Percentiles rank a stretch among this genome's conserved stretches.
Evolutionary conservation across 2,329 filamentous ascomycete genomes (phyloP).

Genomic region (Xylariaceae sp.): DNA sequence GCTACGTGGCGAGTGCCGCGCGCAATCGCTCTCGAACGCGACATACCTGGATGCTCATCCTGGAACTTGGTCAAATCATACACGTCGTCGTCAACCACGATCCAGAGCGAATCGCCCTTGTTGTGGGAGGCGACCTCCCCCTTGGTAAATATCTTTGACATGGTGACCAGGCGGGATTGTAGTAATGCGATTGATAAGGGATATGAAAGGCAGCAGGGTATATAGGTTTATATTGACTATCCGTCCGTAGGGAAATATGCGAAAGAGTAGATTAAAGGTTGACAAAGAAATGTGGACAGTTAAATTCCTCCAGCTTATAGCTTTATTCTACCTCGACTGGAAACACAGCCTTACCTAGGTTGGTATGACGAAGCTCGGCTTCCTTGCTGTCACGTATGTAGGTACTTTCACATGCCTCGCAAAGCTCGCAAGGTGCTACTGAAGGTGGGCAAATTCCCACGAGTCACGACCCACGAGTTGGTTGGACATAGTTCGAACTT

Average conservation of each 20-base stretch:
- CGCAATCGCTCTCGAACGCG: not conserved
- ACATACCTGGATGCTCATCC: conserved; percentile 73
- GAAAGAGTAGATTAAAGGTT: not conserved
- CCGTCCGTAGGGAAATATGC: conserved; percentile 2
- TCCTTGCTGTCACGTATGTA: not conserved
- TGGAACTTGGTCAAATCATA: conserved; percentile 90
- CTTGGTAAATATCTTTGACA: conserved; percentile 83
- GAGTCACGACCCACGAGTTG: conserved; percentile 13
- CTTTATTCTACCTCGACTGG: not conserved
- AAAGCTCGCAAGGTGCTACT: not conserved
- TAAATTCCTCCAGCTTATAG: too few relatives aligned
- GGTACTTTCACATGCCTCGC: conserved; percentile 14
- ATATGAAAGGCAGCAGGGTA: not conserved
- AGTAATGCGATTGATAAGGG: not conserved
- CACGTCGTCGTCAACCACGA: conserved; percentile 90
- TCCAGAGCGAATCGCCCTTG: conserved; percentile 79
- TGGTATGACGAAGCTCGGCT: conserved; percentile 14
- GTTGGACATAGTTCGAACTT: conserved; percentile 1
- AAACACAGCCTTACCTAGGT: not conserved
- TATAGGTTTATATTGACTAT: conserved; percentile 1
- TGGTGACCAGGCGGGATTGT: conserved; percentile 33
- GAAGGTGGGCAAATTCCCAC: not conserved
- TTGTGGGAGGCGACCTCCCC: conserved; percentile 88
- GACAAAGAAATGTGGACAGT: too few relatives aligned
- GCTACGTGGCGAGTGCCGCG: too few relatives aligned